These are phyloP conservation scores for Nissolia schottii DNA, from an alignment of 306 rosid species.

Conservation along the genomic window DNA sequence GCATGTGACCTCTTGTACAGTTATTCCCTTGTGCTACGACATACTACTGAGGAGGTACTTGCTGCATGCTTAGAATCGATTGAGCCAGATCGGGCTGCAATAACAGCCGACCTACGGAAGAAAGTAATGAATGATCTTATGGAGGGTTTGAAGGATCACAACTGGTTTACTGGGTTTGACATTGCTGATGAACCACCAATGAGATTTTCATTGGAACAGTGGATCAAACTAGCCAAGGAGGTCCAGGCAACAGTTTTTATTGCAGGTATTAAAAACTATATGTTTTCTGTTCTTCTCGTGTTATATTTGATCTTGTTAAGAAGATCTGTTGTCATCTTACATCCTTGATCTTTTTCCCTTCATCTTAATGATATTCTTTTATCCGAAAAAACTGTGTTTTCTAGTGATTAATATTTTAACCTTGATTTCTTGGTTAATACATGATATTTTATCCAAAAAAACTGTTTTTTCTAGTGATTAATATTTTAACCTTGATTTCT, in stretches of 20 bases:
- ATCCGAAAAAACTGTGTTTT: no score
- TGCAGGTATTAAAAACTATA: constrained; percentile 51
- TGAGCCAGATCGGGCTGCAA: constrained; percentile 73
- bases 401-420: background rate
- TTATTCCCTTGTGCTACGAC: constrained; percentile 89
- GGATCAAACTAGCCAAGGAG: constrained; percentile 84
- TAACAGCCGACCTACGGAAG: constrained; percentile 69
- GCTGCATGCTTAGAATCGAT: constrained; percentile 82
- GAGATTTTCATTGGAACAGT: constrained; percentile 57
- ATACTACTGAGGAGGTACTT: constrained; percentile 97
- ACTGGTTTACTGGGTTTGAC: constrained; percentile 87
- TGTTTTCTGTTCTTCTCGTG: no score
- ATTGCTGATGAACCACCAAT: constrained; percentile 59
- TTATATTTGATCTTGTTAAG: no score
- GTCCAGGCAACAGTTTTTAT: constrained; percentile 76
- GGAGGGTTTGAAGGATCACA: constrained; percentile 62
- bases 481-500: background rate
- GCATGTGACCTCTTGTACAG: constrained; percentile 31
- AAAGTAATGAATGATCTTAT: constrained; percentile 63
- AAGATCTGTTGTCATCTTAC: no score
- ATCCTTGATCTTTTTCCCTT: no score
- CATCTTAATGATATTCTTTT: no score
- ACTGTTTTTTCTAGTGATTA: constrained; percentile 6
- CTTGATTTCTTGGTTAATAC: background rate
- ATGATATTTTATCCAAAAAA: no score